Evolutionary conservation across 306 rosid genomes (phyloP).

Genomic region (Alnus glutinosa): DNA sequence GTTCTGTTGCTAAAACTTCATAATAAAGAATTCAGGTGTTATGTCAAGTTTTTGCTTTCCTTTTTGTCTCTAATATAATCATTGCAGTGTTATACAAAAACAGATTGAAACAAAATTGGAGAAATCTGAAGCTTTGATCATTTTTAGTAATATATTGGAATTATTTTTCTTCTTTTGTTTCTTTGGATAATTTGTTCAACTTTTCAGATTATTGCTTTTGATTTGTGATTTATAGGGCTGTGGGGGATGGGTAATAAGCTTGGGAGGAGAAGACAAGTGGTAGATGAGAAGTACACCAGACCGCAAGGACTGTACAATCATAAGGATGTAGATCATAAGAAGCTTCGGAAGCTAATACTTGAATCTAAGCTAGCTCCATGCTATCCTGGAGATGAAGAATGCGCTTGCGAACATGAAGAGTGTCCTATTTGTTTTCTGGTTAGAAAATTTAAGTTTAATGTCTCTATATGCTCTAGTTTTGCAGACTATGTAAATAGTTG

Average conservation of each 20-base stretch:
- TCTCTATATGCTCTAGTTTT: not conserved
- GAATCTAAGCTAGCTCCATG: constrained; percentile 98
- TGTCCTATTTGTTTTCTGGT: constrained; percentile 99
- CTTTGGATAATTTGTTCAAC: not conserved
- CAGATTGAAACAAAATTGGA: not conserved
- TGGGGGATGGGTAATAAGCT: constrained; percentile 90
- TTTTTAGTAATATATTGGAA: not conserved
- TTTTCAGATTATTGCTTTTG: not conserved
- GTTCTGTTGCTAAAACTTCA: constrained; percentile 31
- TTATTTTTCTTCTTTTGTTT: not conserved
- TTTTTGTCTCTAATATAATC: not conserved
- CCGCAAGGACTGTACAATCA: constrained; percentile 97
- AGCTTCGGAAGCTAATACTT: constrained; percentile 89
- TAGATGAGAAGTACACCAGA: constrained; percentile 88
- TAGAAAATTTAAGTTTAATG: constrained; percentile 9
- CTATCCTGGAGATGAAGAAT: constrained; percentile 91
- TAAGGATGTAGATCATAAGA: constrained; percentile 97
- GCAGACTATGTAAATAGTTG: not conserved
- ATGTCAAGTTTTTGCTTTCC: not conserved
- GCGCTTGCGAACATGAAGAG: constrained; percentile 69
- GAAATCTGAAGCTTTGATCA: not conserved
- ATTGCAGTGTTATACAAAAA: not conserved
- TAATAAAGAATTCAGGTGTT: constrained; percentile 31
- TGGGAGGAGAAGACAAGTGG: constrained; percentile 88
- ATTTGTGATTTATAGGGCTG: not conserved